Evolutionary conservation across 2,329 filamentous ascomycete genomes (phyloP), one percentile per base, ranked within the genome.

Genomic region (Trichothecium roseum): DNA sequence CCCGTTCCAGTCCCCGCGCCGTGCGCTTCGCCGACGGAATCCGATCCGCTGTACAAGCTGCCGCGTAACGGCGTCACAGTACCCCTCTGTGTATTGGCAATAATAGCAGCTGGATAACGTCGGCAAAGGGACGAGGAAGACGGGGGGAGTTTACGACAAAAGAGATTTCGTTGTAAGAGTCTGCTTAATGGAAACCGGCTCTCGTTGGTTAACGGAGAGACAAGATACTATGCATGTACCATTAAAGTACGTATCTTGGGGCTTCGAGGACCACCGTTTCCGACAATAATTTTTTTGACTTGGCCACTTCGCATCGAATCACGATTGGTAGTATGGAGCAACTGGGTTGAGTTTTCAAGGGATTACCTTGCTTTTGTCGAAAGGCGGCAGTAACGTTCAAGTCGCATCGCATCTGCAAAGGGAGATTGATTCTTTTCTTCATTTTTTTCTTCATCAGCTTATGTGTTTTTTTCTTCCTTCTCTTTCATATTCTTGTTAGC

Each of bases 1-100:
- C 52, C 41, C 57, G 59, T 45, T 49, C 54, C 44, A 59, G 58
- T 45, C 40, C 53, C 43, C 55, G 57, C 47, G 56, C 51, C 43
- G 61, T 64, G 36, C 62, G 59, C 42, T 64, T 64, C 41, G 59
- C 52, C 44, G 62, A 64, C 37, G 55, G 53, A 41, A 46, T 53
- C 40, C 57, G 56, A 43, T 51, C 55, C 37, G 52, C 51, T 44
- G 46, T 63, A 32, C 52, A 54, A 42, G 49, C 56, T 30, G 59
- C 55, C 44, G 61, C 59, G 44, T 64, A 49, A 62, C 45, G 20
- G 20, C 20, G 42, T 45, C 40, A 32, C 30, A 16, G 30, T 32
- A 15, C 13, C n/a, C 12, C 14, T 30, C 9, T 32, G 30, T 7
- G 14, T 13, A 18, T 18, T 18, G 30, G 12, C 18, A n/a, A 14